Evolutionary conservation across 306 rosid species (phyloP).

Genomic region (Rosa persica): DNA sequence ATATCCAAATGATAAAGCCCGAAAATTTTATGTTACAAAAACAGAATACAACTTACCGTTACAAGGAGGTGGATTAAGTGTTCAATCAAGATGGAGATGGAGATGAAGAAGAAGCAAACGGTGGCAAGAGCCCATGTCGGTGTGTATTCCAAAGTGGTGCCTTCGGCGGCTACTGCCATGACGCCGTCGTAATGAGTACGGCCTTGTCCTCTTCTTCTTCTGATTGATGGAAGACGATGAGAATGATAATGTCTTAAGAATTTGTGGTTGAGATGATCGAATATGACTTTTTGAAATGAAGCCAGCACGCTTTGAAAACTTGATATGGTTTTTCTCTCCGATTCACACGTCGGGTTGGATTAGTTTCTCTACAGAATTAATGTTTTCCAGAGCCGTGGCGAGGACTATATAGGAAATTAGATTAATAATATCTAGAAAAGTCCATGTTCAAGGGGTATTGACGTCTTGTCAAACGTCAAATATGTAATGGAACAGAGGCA

Average conservation of each 20-base stretch:
- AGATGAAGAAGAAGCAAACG: slow-evolving; percentile 39
- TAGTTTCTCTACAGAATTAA: neutral
- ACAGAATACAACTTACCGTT: slow-evolving; percentile 9
- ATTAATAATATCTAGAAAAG: neutral
- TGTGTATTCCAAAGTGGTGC: slow-evolving; percentile 27
- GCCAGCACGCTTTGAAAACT: neutral
- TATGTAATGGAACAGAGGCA: neutral
- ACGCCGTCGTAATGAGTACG: neutral
- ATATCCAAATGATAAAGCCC: neutral
- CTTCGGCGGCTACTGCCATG: slow-evolving; percentile 11
- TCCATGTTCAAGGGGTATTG: neutral
- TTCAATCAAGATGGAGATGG: slow-evolving; percentile 28
- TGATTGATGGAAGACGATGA: neutral
- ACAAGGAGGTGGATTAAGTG: slow-evolving; percentile 26
- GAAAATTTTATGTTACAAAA: neutral
- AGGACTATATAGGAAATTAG: neutral
- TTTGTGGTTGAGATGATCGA: neutral
- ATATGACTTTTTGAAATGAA: neutral
- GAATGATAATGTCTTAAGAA: neutral
- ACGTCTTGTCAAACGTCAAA: neutral
- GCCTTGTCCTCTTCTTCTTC: neutral
- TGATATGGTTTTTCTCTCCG: neutral
- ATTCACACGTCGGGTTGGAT: neutral
- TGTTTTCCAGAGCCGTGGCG: neutral
- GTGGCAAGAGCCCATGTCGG: slow-evolving; percentile 45